Percentiles rank a stretch among this genome's conserved stretches.
Evolutionary conservation across 495 filamentous ascomycete genomes (phyloP).

Genomic region (Penicillium ucsense): DNA sequence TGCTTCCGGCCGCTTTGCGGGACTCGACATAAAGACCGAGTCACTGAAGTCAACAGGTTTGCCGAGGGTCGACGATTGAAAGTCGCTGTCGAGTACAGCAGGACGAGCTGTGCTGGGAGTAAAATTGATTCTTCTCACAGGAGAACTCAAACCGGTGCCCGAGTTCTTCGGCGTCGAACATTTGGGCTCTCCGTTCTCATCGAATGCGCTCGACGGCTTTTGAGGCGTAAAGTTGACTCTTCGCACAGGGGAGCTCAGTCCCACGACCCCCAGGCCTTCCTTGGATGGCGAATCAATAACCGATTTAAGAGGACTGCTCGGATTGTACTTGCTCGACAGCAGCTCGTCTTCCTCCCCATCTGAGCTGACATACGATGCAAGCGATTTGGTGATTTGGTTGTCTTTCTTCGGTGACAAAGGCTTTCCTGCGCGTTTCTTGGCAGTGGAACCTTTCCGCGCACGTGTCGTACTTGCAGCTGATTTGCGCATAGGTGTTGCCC

Average conservation of each 20-base stretch:
- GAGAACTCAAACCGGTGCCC: conserved; percentile 14
- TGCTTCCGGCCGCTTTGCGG: conserved; percentile 38
- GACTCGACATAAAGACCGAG: conserved; percentile 36
- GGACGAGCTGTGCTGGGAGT: conserved; percentile 15
- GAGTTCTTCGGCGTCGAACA: conserved; percentile 14
- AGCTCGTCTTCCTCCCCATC: conserved; percentile 46
- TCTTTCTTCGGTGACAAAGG: conserved; percentile 50
- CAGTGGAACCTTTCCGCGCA: conserved; percentile 29
- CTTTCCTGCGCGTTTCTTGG: conserved; percentile 22
- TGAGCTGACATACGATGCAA: conserved; percentile 31
- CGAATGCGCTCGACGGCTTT: conserved; percentile 18
- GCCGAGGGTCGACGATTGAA: conserved; percentile 15
- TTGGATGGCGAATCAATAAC: conserved; percentile 34
- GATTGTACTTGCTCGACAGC: conserved; percentile 29
- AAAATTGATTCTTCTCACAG: conserved; percentile 27
- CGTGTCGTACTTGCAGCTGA: conserved; percentile 17
- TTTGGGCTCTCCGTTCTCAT: conserved; percentile 31
- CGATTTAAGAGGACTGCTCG: conserved; percentile 19
- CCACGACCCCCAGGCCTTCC: conserved; percentile 12
- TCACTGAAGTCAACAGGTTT: conserved; percentile 29
- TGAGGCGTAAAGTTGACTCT: conserved; percentile 30
- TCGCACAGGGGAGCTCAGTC: conserved; percentile 32
- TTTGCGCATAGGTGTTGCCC: conserved; percentile 42
- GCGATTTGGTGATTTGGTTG: conserved; percentile 40
- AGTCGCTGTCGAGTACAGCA: conserved; percentile 13